These are phyloP conservation scores for Russula vinacea DNA, from an alignment of 768 basidiomycete species.

Conservation along the genomic window DNA sequence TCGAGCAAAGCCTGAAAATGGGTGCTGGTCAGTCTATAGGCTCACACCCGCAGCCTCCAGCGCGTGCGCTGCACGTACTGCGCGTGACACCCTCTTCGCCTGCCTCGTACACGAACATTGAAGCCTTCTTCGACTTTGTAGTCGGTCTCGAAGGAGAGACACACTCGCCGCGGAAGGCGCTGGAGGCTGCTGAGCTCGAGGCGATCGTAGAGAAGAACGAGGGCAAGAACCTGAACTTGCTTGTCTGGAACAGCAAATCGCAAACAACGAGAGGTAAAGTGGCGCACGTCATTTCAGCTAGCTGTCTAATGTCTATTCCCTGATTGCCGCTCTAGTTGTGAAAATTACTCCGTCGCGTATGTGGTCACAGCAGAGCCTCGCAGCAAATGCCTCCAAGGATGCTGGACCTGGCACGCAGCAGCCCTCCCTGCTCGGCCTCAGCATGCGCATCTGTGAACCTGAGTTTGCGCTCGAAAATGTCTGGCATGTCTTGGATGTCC, in stretches of 20 bases:
- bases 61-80: conserved; percentile 77
- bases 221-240: conserved; percentile 60
- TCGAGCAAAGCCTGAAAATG: conserved; percentile 44
- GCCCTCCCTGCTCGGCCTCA: conserved; percentile 91
- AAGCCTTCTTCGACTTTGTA: conserved; percentile 96
- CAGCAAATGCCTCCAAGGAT: conserved; percentile 41
- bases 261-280: conserved; percentile 62
- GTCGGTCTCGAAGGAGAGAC: conserved; percentile 82
- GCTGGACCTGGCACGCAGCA: conserved; percentile 55
- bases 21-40: conserved; percentile 71
- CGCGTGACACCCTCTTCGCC: conserved; percentile 88
- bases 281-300: not conserved
- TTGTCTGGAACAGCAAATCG: conserved; percentile 83
- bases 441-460: conserved; percentile 90
- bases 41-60: conserved; percentile 45
- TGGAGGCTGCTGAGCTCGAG: conserved; percentile 71
- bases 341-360: conserved; percentile 77
- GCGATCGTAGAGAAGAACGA: conserved; percentile 82
- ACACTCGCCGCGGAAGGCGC: conserved; percentile 47
- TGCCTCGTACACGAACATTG: conserved; percentile 78
- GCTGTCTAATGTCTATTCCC: not conserved
- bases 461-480: conserved; percentile 87
- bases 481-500: conserved; percentile 96
- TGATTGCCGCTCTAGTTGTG: conserved; percentile 54
- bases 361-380: conserved; percentile 61